A percentile compares a stretch with the other conserved stretches of the same genome.
Evolutionary conservation across 1,284 basidiomycete genomes (phyloP).

Genomic region (Chondrostereum purpureum): DNA sequence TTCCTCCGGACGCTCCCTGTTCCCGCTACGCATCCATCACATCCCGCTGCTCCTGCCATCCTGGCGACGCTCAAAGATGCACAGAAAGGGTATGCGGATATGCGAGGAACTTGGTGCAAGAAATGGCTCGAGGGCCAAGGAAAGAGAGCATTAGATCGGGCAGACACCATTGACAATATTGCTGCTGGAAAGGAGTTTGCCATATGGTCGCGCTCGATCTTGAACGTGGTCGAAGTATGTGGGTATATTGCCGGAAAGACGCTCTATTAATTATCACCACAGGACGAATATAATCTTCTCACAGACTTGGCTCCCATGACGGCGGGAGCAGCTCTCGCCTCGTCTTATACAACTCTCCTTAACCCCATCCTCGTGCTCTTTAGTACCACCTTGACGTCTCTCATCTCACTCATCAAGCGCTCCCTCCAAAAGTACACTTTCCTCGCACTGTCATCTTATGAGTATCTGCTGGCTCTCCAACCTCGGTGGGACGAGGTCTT

Average conservation of each 20-base stretch:
- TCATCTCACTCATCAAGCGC: conserved; percentile 69
- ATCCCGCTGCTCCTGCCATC: conserved; percentile 63
- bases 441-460: conserved; percentile 67
- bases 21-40: conserved; percentile 71
- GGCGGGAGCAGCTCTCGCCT: conserved; percentile 36
- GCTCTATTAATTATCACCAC: no score
- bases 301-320: conserved; percentile 55
- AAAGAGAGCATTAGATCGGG: conserved; percentile 58
- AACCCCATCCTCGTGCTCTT: conserved; percentile 59
- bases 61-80: conserved; percentile 62
- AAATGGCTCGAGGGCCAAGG: conserved; percentile 67
- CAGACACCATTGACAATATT: conserved; percentile 58
- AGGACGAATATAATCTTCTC: conserved; percentile 62
- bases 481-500: conserved; percentile 63
- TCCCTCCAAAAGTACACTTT: conserved; percentile 81
- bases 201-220: conserved; percentile 55
- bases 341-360: conserved; percentile 55
- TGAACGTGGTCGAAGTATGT: conserved; percentile 57
- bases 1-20: conserved; percentile 67
- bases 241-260: no score
- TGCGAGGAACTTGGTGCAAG: conserved; percentile 69
- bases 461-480: conserved; percentile 47
- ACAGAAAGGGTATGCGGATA: conserved; percentile 75
- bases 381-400: conserved; percentile 50
- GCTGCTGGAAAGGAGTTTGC: conserved; percentile 62